phyloP scores from a whole-genome alignment of 768 basidiomycete species.

The Ramaria sp. region DNA sequence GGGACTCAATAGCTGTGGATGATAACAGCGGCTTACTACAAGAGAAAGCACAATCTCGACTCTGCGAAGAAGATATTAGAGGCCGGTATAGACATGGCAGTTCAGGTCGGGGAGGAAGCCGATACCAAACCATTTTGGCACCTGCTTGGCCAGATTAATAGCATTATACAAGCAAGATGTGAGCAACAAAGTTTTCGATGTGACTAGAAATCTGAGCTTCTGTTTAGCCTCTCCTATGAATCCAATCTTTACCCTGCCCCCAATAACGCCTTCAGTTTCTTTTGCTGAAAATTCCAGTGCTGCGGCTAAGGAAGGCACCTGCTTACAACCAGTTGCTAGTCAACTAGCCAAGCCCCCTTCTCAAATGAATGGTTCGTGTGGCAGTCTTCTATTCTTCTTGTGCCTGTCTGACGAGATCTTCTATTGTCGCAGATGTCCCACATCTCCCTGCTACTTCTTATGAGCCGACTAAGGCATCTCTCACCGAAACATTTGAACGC shows the following conservation, averaged over 20 bases:
- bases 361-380: neutral
- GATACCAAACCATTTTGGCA: slow-evolving; percentile 9
- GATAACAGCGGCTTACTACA: slow-evolving; percentile 42
- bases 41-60: slow-evolving; percentile 33
- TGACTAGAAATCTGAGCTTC: neutral
- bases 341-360: neutral
- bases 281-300: neutral
- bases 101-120: neutral
- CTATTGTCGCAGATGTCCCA: neutral
- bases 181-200: neutral
- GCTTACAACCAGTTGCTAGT: neutral
- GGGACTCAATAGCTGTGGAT: slow-evolving; percentile 35
- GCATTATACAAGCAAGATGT: neutral
- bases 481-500: neutral
- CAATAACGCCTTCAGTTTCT: neutral
- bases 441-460: neutral
- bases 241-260: neutral
- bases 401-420: neutral
- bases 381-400: neutral
- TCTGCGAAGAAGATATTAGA: slow-evolving; percentile 24
- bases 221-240: neutral
- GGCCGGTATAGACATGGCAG: slow-evolving; percentile 6
- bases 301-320: neutral
- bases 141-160: slow-evolving; percentile 3
- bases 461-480: neutral